Evolutionary conservation across 441 rosid genomes (phyloP).

Genomic region (Mallotus repandus): DNA sequence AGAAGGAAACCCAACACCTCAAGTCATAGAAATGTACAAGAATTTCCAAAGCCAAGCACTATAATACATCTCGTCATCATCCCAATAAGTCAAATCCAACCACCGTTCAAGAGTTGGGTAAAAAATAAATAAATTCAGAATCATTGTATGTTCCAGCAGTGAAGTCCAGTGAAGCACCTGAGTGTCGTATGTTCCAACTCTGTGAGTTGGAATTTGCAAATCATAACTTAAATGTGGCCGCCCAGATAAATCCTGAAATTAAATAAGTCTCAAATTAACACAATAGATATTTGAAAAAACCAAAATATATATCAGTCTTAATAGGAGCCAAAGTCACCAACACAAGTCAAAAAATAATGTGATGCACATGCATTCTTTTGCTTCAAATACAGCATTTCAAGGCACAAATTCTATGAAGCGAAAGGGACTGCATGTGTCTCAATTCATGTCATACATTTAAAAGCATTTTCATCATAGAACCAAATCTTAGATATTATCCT

Average conservation of each 20-base stretch:
- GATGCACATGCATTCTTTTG: background rate
- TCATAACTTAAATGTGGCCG: constrained; percentile 77
- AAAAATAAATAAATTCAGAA: background rate
- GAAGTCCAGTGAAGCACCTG: constrained; percentile 48
- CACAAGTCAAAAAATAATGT: background rate
- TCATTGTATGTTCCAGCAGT: background rate
- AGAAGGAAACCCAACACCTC: background rate
- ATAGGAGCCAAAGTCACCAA: constrained; percentile 4
- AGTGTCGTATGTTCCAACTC: constrained; percentile 90
- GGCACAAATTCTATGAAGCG: background rate
- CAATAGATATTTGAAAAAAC: background rate
- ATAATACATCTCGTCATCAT: background rate
- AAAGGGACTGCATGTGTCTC: background rate
- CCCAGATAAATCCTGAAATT: constrained; percentile 75
- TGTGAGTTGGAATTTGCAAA: constrained; percentile 71
- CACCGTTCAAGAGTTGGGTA: background rate
- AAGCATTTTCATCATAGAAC: background rate
- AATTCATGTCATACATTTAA: constrained; percentile 1
- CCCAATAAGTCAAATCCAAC: background rate
- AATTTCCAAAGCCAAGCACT: background rate
- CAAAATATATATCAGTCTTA: no score
- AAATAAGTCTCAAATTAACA: constrained; percentile 9
- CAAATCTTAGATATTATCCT: background rate
- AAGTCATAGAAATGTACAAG: background rate
- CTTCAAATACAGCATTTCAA: background rate